phyloP scores from a whole-genome alignment of 306 rosid genomes.

The Casuarina cunninghamiana region DNA sequence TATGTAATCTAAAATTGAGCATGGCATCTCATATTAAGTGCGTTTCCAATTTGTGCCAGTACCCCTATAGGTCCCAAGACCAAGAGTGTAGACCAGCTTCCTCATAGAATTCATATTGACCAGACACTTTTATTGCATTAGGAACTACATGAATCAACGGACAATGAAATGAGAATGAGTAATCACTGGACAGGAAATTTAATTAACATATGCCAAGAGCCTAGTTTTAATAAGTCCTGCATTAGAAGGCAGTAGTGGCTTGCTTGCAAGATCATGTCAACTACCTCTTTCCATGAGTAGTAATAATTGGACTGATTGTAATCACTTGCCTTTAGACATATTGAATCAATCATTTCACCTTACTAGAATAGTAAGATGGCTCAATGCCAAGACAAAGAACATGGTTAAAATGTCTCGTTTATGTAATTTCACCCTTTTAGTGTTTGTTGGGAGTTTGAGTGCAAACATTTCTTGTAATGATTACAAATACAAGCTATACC shows the following conservation, averaged over 20 bases:
- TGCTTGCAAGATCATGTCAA: background rate
- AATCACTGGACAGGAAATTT: background rate
- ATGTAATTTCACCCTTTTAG: background rate
- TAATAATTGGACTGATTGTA: background rate
- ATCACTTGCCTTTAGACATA: too few species aligned
- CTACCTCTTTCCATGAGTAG: background rate
- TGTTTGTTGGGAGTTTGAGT: background rate
- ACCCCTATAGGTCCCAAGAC: background rate
- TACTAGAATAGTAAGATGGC: too few species aligned
- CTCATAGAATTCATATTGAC: background rate
- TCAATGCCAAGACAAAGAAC: background rate
- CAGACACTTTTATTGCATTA: slow-evolving; percentile 8
- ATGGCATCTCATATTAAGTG: background rate
- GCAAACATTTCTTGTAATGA: background rate
- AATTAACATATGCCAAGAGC: background rate
- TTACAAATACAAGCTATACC: background rate
- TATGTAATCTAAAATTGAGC: background rate
- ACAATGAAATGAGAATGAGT: background rate
- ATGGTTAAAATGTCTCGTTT: slow-evolving; percentile 6
- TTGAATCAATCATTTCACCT: too few species aligned
- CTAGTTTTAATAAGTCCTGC: background rate
- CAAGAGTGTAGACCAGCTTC: slow-evolving; percentile 4
- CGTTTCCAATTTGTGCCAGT: background rate
- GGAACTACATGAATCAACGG: background rate
- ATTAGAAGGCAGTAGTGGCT: background rate